Evolutionary conservation across 768 basidiomycete species (phyloP).

Genomic region (Tylopilus vinaceipallidus): DNA sequence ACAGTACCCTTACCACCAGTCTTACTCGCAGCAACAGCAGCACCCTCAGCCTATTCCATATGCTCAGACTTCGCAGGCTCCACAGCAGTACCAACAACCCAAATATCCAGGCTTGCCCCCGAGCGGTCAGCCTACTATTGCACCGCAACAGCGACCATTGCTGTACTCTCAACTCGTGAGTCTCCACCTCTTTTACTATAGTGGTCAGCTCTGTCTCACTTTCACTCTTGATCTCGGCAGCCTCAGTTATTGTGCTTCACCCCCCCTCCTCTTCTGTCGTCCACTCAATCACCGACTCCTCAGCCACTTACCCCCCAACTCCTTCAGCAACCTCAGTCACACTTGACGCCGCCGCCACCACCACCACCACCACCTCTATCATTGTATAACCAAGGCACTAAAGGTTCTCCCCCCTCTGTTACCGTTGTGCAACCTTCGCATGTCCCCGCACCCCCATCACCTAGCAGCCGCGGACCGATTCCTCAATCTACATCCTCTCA

Average conservation of each 20-base stretch:
- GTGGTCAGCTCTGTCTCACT: background rate
- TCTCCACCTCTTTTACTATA: background rate
- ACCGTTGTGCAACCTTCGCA: constrained; percentile 9
- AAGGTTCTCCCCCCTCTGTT: background rate
- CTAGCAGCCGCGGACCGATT: constrained; percentile 7
- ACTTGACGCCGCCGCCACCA: constrained; percentile 18
- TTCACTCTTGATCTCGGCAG: background rate
- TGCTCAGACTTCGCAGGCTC: constrained; percentile 8
- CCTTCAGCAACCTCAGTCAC: constrained; percentile 20
- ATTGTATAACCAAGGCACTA: constrained; percentile 5
- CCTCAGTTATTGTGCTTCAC: constrained; percentile 13
- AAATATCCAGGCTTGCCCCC: constrained; percentile 8
- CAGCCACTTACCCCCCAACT: constrained; percentile 12
- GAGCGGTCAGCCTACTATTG: constrained; percentile 1
- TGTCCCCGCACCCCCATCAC: background rate
- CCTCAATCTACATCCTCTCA: constrained; percentile 5
- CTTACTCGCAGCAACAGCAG: constrained; percentile 9
- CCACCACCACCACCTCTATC: constrained; percentile 10
- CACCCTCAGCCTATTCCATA: constrained; percentile 17
- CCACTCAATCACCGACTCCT: constrained; percentile 14
- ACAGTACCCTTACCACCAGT: constrained; percentile 12
- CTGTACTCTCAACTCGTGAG: constrained; percentile 14
- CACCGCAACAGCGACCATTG: constrained; percentile 1
- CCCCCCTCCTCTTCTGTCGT: constrained; percentile 18
- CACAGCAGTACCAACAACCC: constrained; percentile 18